phyloP scores from a whole-genome alignment of 768 basidiomycete species.

The Boletus rubroflammeus region DNA sequence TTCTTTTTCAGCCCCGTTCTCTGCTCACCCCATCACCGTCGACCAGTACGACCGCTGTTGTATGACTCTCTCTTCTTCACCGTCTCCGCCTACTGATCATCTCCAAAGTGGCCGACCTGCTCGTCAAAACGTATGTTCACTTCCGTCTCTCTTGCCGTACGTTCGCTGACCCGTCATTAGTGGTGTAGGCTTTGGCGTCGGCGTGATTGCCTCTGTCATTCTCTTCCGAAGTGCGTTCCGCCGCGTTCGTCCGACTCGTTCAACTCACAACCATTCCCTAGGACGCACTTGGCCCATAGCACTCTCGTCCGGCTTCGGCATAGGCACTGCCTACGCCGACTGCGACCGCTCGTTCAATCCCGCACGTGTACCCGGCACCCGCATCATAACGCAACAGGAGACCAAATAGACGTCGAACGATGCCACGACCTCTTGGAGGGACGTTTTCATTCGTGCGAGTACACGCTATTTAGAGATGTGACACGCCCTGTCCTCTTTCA shows the following conservation, averaged over 20 bases:
- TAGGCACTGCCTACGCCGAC: conserved; percentile 85
- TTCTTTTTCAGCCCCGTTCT: not conserved
- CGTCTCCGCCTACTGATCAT: conserved; percentile 19
- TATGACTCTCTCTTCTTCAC: conserved; percentile 52
- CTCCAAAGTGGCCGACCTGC: conserved; percentile 60
- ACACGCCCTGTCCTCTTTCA: not conserved
- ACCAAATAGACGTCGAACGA: conserved; percentile 18
- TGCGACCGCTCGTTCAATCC: conserved; percentile 94
- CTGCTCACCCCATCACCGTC: not conserved
- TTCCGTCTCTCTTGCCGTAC: not conserved
- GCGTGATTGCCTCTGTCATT: conserved; percentile 85
- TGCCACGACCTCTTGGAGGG: not conserved
- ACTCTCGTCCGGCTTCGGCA: conserved; percentile 81
- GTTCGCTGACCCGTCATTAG: conserved; percentile 37
- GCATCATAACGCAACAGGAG: conserved; percentile 49
- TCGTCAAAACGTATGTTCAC: conserved; percentile 77
- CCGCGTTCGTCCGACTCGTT: not conserved
- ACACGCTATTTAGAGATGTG: conserved; percentile 27
- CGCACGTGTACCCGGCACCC: conserved; percentile 79
- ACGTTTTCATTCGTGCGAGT: not conserved
- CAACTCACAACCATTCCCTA: conserved; percentile 29
- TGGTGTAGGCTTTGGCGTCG: conserved; percentile 84
- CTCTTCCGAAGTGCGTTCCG: conserved; percentile 80
- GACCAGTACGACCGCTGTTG: conserved; percentile 80
- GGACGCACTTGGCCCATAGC: conserved; percentile 93